Evolutionary conservation across 176 grass and related monocot species (phyloP), one percentile per base, ranked within the genome.

Genomic region (Saccharum spontaneum): DNA sequence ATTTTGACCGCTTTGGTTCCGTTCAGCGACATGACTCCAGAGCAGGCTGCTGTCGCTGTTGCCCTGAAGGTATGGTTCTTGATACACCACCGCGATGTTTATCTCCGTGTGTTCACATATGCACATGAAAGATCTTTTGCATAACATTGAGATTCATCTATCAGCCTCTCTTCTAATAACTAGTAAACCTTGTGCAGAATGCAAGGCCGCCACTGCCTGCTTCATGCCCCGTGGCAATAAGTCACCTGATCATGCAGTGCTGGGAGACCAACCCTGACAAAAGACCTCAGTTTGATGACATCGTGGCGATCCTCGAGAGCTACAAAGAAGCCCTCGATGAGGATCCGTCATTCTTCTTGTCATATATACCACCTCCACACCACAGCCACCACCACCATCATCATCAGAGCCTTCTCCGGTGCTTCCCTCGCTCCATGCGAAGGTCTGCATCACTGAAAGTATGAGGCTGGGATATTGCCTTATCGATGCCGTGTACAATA

Each of bases 11-110:
- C 91, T 45, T 69, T 92, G 76, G 87, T 99, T 74, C 97, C 97
- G 1, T 99, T 99, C 79, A 92, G 88, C 22, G 97, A 94, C 24
- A 92, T 99, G 89, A 94, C 91, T 60, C 97, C 94, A 1, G 97
- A 99, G 79, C 97, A 99, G 68, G 94, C 97, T 69, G 94, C 97
- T n/a, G 87, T 94, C 71, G 94, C 97, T 82, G 97, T 99, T 79
- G 91, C 91, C 12, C 88, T 96, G 43, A 99, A 99, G 93, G 97
- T 99, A 97, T 87, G 37, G 15, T 87, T 83, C 48, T 68, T 83
- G 15, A 62, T 54, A 14, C 50, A 55, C 37, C 20, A 38, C 20
- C 12, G 0, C 6, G 3, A 18, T 33, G 30, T 37, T 28, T 39
- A 66, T 63, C 14, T 86, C 76, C 57, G 20, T 18, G 14, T 44